Percentiles rank a stretch among this genome's conserved stretches.
These are phyloP conservation scores for Santalum album DNA, from an alignment of 164 flowering plant species.

Conservation along the genomic window DNA sequence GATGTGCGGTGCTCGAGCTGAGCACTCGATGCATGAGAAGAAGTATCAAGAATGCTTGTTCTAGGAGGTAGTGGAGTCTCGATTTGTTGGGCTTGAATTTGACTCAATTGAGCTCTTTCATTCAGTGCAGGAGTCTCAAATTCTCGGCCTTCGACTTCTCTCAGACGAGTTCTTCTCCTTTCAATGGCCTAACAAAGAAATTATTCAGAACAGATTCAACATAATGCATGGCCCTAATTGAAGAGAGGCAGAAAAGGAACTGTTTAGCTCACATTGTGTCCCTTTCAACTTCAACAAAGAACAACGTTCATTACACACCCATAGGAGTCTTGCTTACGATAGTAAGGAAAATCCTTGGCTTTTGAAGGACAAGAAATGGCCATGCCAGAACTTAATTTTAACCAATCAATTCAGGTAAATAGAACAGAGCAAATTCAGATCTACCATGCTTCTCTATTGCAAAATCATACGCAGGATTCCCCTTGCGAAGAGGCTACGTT, in stretches of 20 bases:
- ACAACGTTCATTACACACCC: too few relatives aligned
- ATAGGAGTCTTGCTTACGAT: too few relatives aligned
- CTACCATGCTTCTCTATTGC: too few relatives aligned
- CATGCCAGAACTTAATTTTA: too few relatives aligned
- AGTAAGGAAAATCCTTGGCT: too few relatives aligned
- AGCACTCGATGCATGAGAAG: constrained; percentile 20
- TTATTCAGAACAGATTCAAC: not conserved
- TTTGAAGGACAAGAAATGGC: too few relatives aligned
- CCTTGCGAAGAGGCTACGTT: too few relatives aligned
- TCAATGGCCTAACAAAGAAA: constrained; percentile 52
- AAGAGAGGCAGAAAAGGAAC: not conserved
- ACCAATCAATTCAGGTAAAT: too few relatives aligned
- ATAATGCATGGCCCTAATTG: not conserved
- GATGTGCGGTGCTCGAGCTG: constrained; percentile 32
- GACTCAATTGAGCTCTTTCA: not conserved
- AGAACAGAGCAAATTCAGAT: too few relatives aligned
- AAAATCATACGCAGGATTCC: too few relatives aligned
- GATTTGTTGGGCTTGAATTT: not conserved
- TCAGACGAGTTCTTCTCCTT: constrained; percentile 51
- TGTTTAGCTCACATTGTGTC: too few relatives aligned
- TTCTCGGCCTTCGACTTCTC: constrained; percentile 30
- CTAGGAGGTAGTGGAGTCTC: constrained; percentile 27
- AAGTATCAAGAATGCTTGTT: constrained; percentile 13
- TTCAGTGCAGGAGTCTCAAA: constrained; percentile 18
- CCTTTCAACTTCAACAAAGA: too few relatives aligned